phyloP scores from a whole-genome alignment of 805 yeast genomes.

The Priceomyces fermenticarens region DNA sequence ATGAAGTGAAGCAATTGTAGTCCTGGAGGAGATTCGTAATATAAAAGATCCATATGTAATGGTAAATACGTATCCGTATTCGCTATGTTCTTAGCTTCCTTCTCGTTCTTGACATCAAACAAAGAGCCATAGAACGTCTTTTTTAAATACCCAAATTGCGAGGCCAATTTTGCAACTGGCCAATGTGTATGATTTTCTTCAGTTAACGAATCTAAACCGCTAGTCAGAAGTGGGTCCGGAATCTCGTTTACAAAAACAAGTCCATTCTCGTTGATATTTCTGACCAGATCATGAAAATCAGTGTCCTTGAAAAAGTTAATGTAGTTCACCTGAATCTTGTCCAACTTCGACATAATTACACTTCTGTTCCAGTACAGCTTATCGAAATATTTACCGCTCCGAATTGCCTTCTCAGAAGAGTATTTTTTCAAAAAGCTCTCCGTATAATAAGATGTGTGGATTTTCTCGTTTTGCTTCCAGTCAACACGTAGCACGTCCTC shows the following conservation, averaged over 20 bases:
- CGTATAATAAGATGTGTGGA: slow-evolving; percentile 36
- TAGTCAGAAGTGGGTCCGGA: slow-evolving; percentile 39
- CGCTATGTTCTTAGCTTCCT: slow-evolving; percentile 63
- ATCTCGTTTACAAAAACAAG: slow-evolving; percentile 51
- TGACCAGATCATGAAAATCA: slow-evolving; percentile 29
- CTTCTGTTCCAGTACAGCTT: slow-evolving; percentile 37
- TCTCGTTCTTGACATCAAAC: slow-evolving; percentile 58
- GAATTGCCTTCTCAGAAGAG: slow-evolving; percentile 27
- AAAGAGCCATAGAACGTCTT: slow-evolving; percentile 69
- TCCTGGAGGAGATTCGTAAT: slow-evolving; percentile 82
- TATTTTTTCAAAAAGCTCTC: slow-evolving; percentile 45
- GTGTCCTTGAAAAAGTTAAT: slow-evolving; percentile 34
- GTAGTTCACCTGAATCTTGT: slow-evolving; percentile 27
- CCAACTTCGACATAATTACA: slow-evolving; percentile 19
- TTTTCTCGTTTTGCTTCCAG: slow-evolving; percentile 29
- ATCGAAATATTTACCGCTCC: slow-evolving; percentile 37
- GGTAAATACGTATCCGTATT: slow-evolving; percentile 64
- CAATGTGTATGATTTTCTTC: slow-evolving; percentile 38
- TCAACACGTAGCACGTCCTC: slow-evolving; percentile 35
- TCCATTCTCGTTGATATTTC: slow-evolving; percentile 54
- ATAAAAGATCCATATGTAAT: slow-evolving; percentile 73
- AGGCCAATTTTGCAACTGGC: slow-evolving; percentile 42
- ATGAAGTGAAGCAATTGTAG: slow-evolving; percentile 65
- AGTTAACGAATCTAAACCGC: slow-evolving; percentile 28
- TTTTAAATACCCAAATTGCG: slow-evolving; percentile 63